phyloP scores from a whole-genome alignment of 352 stramenopile genomes.

The Globisporangium polare region DNA sequence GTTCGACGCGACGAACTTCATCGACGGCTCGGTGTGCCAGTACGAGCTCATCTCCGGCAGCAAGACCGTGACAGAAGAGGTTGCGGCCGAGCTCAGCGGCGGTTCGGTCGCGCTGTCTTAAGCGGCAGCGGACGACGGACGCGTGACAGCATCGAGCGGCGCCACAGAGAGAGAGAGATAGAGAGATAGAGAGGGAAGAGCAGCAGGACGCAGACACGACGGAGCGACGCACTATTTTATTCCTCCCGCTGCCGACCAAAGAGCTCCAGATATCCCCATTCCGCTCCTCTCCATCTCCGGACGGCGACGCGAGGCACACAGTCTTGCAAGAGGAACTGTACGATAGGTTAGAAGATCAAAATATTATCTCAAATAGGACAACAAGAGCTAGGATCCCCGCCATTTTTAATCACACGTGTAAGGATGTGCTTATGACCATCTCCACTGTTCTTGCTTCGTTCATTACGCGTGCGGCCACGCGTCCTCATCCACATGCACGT shows the following conservation, averaged over 20 bases:
- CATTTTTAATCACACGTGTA: conserved; percentile 10
- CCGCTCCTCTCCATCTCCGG: not conserved
- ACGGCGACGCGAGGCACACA: conserved; percentile 11
- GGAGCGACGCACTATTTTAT: conserved; percentile 8
- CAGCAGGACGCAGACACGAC: not conserved
- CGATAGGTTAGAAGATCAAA: conserved; percentile 57
- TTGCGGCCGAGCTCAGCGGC: not conserved
- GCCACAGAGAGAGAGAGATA: not conserved
- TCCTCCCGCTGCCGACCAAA: not conserved
- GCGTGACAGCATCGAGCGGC: not conserved
- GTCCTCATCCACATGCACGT: not conserved
- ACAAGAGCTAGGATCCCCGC: conserved; percentile 1
- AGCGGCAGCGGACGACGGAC: not conserved
- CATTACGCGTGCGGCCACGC: not conserved
- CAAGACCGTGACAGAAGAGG: conserved; percentile 40
- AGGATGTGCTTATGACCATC: conserved; percentile 3
- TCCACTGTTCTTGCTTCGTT: too few species aligned
- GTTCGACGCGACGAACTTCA: conserved; percentile 75
- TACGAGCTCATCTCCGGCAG: conserved; percentile 65
- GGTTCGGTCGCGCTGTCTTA: conserved; percentile 9
- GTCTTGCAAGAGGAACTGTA: conserved; percentile 41
- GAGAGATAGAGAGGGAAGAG: not conserved
- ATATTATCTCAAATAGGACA: conserved; percentile 18
- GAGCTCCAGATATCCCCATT: conserved; percentile 7
- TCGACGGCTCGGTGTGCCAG: conserved; percentile 58